Conservation (phyloP, 495 filamentous ascomycete genomes). For the Aspergillus homomorphus region DNA sequence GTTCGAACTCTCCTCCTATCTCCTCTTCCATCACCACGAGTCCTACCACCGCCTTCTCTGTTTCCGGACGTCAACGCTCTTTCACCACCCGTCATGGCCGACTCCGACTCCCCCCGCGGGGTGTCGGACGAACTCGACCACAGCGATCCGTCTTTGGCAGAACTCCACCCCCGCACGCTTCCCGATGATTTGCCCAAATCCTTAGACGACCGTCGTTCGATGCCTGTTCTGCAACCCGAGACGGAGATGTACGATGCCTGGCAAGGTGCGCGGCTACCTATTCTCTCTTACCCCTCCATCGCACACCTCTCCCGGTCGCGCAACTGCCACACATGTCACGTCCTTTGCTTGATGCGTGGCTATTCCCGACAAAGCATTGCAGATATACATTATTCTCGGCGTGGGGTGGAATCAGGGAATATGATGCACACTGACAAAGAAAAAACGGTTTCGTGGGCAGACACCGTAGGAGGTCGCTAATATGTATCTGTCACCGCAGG, state of each 20-base stretch:
- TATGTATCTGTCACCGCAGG: conserved; percentile 47
- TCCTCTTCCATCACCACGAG: too few species aligned
- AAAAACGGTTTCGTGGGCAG: conserved; percentile 6
- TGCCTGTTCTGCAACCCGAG: conserved; percentile 59
- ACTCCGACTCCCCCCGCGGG: conserved; percentile 36
- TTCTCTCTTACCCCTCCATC: conserved; percentile 4
- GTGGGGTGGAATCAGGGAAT: background rate
- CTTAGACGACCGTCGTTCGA: conserved; percentile 77
- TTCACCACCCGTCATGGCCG: conserved; percentile 31
- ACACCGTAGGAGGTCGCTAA: conserved; percentile 1
- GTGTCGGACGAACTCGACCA: conserved; percentile 33
- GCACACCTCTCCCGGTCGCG: background rate
- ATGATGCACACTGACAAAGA: background rate
- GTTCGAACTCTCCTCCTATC: conserved; percentile 10
- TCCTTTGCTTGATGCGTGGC: background rate
- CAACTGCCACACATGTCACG: background rate
- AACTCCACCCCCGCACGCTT: conserved; percentile 41
- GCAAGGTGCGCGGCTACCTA: conserved; percentile 66
- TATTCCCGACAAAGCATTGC: too few species aligned
- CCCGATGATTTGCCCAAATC: conserved; percentile 87
- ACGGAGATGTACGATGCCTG: conserved; percentile 98
- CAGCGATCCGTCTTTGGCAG: conserved; percentile 12
- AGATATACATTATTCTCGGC: too few species aligned
- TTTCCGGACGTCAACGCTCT: conserved; percentile 12
- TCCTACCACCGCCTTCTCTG: conserved; percentile 11